Conservation (phyloP, 345 rosid species). For the Hibiscus trionum region DNA sequence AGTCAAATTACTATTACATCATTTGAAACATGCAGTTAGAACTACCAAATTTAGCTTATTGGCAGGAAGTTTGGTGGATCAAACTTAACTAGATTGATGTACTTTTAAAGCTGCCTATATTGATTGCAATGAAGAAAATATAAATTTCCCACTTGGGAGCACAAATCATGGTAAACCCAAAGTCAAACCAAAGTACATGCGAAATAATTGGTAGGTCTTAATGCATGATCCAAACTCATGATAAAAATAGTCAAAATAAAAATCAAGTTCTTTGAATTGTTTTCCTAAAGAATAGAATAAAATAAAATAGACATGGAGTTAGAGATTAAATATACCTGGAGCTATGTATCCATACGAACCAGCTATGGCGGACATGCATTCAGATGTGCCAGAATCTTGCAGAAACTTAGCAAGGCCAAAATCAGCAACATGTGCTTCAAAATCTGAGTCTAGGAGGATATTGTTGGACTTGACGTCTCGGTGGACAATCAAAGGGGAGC, state of each 20-base stretch:
- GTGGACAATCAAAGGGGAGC: constrained; percentile 81
- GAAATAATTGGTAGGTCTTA: neutral
- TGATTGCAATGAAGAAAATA: constrained; percentile 14
- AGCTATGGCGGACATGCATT: constrained; percentile 95
- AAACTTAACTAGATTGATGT: constrained; percentile 18
- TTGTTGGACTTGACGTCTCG: constrained; percentile 86
- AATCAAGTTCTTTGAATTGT: neutral
- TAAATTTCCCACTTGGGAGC: neutral
- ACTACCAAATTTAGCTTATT: neutral
- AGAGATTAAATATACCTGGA: constrained; percentile 46
- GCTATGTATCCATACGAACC: constrained; percentile 96
- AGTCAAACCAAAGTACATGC: constrained; percentile 7
- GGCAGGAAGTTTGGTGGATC: constrained; percentile 1
- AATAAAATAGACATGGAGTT: neutral
- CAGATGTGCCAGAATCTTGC: constrained; percentile 89
- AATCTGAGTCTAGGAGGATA: constrained; percentile 69
- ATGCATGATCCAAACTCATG: neutral
- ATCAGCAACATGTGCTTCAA: constrained; percentile 94
- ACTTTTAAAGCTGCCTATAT: constrained; percentile 24
- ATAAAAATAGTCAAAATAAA: constrained; percentile 12
- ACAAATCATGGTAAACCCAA: neutral
- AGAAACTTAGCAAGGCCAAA: constrained; percentile 90
- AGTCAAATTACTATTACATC: constrained; percentile 4
- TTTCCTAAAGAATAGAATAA: neutral
- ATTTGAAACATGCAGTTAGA: neutral